Evolutionary conservation across 495 filamentous ascomycete species (phyloP).

Genomic region (Penicillium chermesinum): DNA sequence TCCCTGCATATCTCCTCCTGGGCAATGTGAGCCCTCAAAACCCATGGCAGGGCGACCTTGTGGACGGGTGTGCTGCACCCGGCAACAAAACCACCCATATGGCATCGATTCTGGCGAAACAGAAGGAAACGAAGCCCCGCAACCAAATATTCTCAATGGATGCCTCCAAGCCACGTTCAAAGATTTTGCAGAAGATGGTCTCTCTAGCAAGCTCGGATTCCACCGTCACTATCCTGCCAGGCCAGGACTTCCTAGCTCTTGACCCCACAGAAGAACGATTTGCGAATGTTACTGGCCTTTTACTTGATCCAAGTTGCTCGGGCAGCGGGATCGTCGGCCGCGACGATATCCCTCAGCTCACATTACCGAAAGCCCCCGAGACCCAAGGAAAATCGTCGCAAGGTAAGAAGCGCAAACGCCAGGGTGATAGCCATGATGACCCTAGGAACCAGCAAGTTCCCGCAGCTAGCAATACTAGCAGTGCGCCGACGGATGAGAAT

Average conservation of each 20-base stretch:
- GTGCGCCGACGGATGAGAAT: slow-evolving; percentile 33
- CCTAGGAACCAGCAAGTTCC: slow-evolving; percentile 11
- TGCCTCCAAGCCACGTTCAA: slow-evolving; percentile 49
- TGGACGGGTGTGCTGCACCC: slow-evolving; percentile 90
- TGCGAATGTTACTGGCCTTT: slow-evolving; percentile 59
- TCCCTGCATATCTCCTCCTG: slow-evolving; percentile 76
- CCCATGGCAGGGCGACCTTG: slow-evolving; percentile 57
- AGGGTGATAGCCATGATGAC: slow-evolving; percentile 41
- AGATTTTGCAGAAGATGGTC: slow-evolving; percentile 78
- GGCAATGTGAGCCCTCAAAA: slow-evolving; percentile 34
- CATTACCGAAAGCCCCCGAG: slow-evolving; percentile 29
- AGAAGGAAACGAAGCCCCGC: slow-evolving; percentile 17
- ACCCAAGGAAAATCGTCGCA: slow-evolving; percentile 9
- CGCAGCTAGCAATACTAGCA: slow-evolving; percentile 6
- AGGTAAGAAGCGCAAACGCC: slow-evolving; percentile 16
- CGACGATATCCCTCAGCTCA: slow-evolving; percentile 63
- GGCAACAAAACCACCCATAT: slow-evolving; percentile 98
- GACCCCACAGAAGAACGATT: slow-evolving; percentile 54
- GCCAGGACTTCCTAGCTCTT: slow-evolving; percentile 73
- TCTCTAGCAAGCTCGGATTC: slow-evolving; percentile 61
- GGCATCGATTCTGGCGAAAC: slow-evolving; percentile 58
- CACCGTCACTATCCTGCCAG: slow-evolving; percentile 59
- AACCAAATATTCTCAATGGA: slow-evolving; percentile 40
- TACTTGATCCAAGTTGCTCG: slow-evolving; percentile 91
- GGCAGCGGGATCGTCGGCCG: slow-evolving; percentile 91